phyloP scores from a whole-genome alignment of 2,329 filamentous ascomycete species.

The Akanthomyces uredinophilus region DNA sequence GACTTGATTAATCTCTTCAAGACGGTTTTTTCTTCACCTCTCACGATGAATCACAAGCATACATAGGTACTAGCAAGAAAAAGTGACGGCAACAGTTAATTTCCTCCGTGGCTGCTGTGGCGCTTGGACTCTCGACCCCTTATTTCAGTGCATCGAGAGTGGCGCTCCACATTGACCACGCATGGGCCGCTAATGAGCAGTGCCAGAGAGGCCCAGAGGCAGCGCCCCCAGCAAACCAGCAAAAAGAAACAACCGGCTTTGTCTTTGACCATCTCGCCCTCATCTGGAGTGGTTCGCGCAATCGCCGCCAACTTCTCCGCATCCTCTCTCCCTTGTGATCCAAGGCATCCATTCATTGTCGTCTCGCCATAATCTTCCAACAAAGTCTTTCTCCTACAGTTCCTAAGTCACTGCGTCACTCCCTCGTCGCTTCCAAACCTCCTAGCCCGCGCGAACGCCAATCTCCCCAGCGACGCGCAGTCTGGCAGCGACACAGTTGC shows the following conservation, averaged over 20 bases:
- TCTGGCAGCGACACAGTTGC: neutral
- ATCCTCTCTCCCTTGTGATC: neutral
- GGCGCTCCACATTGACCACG: slow-evolving; percentile 19
- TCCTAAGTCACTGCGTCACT: neutral
- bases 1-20: neutral
- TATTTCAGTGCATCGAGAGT: neutral
- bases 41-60: neutral
- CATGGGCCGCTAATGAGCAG: neutral
- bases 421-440: neutral
- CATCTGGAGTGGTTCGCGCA: neutral
- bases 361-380: neutral
- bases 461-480: neutral
- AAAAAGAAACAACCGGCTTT: slow-evolving; percentile 5
- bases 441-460: neutral
- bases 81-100: neutral
- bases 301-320: neutral
- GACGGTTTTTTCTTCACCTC: neutral
- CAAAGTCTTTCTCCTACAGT: neutral
- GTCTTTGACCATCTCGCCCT: slow-evolving; percentile 7
- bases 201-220: neutral
- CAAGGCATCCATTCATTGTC: neutral
- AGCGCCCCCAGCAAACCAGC: neutral
- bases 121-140: slow-evolving; percentile 10
- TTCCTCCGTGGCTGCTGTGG: neutral
- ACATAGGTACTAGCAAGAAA: neutral